A percentile compares a stretch with the other conserved stretches of the same genome.
These are phyloP conservation scores for Schizophyllum commune DNA, from an alignment of 1,284 basidiomycete genomes.

Conservation along the genomic window DNA sequence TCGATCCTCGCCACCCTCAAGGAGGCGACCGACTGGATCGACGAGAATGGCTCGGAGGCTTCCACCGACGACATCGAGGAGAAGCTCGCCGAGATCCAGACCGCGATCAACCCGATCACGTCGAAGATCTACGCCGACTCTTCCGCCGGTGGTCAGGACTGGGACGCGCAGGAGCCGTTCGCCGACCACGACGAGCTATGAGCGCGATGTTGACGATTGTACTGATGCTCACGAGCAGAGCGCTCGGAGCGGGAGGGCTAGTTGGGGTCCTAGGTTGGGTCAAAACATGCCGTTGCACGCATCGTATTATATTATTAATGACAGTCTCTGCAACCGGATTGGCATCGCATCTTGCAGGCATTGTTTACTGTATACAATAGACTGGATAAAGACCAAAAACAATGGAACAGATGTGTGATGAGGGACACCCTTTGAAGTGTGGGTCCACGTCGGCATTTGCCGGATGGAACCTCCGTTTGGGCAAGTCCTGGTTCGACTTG, in stretches of 20 bases:
- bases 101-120: conserved; percentile 56
- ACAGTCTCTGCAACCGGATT: neutral
- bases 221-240: neutral
- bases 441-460: neutral
- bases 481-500: neutral
- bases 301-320: neutral
- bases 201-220: neutral
- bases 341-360: neutral
- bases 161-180: conserved; percentile 4
- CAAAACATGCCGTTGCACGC: neutral
- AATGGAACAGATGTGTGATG: neutral
- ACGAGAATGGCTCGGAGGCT: conserved; percentile 31
- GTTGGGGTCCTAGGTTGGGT: neutral
- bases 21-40: conserved; percentile 86
- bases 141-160: conserved; percentile 3
- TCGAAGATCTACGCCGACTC: conserved; percentile 11
- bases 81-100: conserved; percentile 57
- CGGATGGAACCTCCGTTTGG: neutral
- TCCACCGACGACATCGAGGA: conserved; percentile 87
- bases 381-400: neutral
- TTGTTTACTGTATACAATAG: neutral
- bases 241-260: neutral
- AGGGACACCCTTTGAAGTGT: neutral
- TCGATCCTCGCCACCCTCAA: conserved; percentile 76
- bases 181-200: conserved; percentile 15